Evolutionary conservation across 2,329 filamentous ascomycete species (phyloP), one percentile per base, ranked within the genome.

Genomic region (Penicillium sp.): DNA sequence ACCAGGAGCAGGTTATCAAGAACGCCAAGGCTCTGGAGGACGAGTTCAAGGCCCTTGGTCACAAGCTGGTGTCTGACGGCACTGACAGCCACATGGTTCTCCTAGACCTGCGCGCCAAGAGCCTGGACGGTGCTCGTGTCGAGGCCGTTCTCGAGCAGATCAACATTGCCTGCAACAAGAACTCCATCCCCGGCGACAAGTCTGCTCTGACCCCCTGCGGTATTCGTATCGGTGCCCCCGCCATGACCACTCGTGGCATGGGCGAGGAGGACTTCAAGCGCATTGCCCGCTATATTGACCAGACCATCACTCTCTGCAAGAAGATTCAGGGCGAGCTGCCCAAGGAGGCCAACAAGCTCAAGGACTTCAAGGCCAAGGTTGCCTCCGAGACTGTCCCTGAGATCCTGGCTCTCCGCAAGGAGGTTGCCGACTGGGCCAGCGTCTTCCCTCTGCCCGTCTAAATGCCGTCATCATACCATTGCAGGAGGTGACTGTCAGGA

Each of bases 91-190:
- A 98, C 71, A 83, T 98, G 50, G 86, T 98, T 8, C 79, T 98
- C 13, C 76, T 93, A 33, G 93, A 98, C 67, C 79, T 98, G 35
- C 94, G 94, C 73, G 82, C 87, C 25, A 86, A 93, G 63, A 77
- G 78, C 42, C 82, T 98, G 46, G 93, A 98, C 61, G 90, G 90
- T 53, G 85, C 86, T 43, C 88, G 93, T 69, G 86, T 97, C 28
- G 93, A 98, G 79, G 84, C 87, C 48, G 86, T 98, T 44, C 84
- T 98, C 14, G 93, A 98, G 77, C 86, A 94, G 69, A 93, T 96
- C 73, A 94, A 95, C 78, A 94, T 98, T 69, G 90, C 93, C 48
- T 94, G 89, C 81, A 98, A 98, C 83, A 98, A 98, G 83, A 98
- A 98, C 81, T 85, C 87, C 46, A 93, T 95, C 44, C 93, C 93